Conservation (phyloP, 768 basidiomycete genomes). For the Tricholoma flavovirens region DNA sequence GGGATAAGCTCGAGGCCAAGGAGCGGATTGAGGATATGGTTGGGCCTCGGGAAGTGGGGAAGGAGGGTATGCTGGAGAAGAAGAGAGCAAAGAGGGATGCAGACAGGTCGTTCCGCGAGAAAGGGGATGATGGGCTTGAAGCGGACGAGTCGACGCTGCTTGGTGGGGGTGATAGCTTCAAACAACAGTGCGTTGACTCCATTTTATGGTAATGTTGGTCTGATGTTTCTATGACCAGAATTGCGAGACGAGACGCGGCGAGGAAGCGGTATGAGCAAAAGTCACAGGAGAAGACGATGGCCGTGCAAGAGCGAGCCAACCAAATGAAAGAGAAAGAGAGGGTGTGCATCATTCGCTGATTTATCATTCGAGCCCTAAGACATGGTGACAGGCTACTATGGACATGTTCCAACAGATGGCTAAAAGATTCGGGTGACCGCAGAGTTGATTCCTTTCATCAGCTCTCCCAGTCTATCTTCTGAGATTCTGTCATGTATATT, state of each 20-base stretch:
- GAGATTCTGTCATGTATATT: constrained; percentile 7
- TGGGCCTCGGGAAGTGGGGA: constrained; percentile 74
- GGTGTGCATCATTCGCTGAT: constrained; percentile 16
- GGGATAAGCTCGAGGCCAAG: constrained; percentile 58
- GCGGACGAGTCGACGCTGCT: constrained; percentile 73
- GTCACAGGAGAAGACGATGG: constrained; percentile 45
- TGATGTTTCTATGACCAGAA: constrained; percentile 33
- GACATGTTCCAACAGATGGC: constrained; percentile 93
- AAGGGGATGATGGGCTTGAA: constrained; percentile 74
- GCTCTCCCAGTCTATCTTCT: not conserved
- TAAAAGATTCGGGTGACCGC: constrained; percentile 71
- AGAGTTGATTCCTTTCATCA: not conserved
- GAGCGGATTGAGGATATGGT: constrained; percentile 73
- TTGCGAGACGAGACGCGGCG: constrained; percentile 72
- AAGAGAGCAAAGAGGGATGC: constrained; percentile 67
- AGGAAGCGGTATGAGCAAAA: constrained; percentile 46
- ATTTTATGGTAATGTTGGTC: not conserved
- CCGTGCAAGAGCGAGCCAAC: constrained; percentile 52
- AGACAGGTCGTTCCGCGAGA: constrained; percentile 68
- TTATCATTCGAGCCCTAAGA: not conserved
- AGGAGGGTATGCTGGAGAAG: constrained; percentile 85
- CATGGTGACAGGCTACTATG: constrained; percentile 66
- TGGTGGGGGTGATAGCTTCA: constrained; percentile 81
- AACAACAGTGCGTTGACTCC: constrained; percentile 52
- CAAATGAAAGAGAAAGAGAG: constrained; percentile 76